Base-by-base conservation (phyloP, 352 stramenopile species). In the Globisporangium cederbergense region DNA sequence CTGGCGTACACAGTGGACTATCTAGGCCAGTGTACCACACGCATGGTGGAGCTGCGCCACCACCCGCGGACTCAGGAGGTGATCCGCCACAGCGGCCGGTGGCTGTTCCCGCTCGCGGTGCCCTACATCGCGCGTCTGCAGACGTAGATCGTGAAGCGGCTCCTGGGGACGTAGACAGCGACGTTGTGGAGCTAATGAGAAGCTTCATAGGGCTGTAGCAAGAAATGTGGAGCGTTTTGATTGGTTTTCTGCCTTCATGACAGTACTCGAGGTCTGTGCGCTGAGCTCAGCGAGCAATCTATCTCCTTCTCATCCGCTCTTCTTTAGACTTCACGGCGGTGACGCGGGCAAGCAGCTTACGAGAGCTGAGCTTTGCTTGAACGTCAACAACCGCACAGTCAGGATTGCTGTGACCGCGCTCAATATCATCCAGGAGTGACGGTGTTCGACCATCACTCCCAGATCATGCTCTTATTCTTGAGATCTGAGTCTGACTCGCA, bases 1-100 rank as follows among this genome's bases (percentile, higher is more conserved):
- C 53, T 59, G 11, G 10, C 53, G n/a, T 59, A 59, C 53, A 59
- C 32, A 7, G 34, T 49, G n/a, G 53, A 59, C 34, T 45, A 47
- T 49, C 53, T 59, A 2, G 53, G 53, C 36, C 34, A 47, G 53
- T 59, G 53, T 22, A 36, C 34, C n/a, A 11, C 53, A 13, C 25
- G 25, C 13, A 59, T 49, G 53, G 34, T 49, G 53, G 53, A 59
- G 18, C 38, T 59, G 38, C 53, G 53, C 53, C 38, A 59, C 32
- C 10, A 59, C 34, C 34, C 53, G 30, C 49, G 53, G 53, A 59
- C 28, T 4, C 34, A 59, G 20, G 8, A 45, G n/a, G 20, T 59
- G 34, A 49, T 49, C 22, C 36, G 5, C n/a, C 32, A 49, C n/a
- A 36, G 53, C 4, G 34, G 53, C 32, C 53, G 49, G 53, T n/a